phyloP scores from a whole-genome alignment of 2,329 filamentous ascomycete genomes.

The Diaporthe batatas region DNA sequence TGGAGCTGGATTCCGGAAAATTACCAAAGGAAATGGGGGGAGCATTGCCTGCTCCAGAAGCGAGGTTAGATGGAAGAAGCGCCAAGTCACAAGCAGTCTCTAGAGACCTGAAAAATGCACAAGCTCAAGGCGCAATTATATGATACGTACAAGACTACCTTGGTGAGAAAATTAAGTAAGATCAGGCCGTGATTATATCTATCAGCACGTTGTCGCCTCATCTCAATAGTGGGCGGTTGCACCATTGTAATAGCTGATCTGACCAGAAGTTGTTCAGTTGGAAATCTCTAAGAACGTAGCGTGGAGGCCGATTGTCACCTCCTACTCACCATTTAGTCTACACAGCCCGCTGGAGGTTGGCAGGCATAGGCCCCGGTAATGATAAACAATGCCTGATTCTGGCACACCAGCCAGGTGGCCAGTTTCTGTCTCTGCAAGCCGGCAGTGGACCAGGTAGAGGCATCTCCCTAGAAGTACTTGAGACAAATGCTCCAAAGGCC shows the following conservation, averaged over 20 bases:
- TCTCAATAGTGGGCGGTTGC: constrained; percentile 40
- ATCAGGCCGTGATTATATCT: background rate
- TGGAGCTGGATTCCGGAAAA: constrained; percentile 75
- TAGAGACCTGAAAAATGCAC: background rate
- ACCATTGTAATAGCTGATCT: constrained; percentile 60
- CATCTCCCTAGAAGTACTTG: constrained; percentile 72
- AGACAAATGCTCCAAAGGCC: constrained; percentile 67
- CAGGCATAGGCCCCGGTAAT: constrained; percentile 72
- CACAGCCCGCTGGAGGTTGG: constrained; percentile 68
- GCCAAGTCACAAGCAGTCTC: background rate
- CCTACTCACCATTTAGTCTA: constrained; percentile 68
- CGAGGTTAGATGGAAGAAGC: background rate
- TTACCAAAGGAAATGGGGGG: constrained; percentile 83
- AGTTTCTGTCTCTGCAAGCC: constrained; percentile 66
- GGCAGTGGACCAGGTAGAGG: constrained; percentile 65
- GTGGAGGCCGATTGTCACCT: background rate
- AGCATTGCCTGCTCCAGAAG: constrained; percentile 84
- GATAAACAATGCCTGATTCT: constrained; percentile 64
- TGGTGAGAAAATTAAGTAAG: too few species aligned
- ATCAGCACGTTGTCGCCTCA: background rate
- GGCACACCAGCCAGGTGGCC: constrained; percentile 71
- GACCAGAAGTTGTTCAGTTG: constrained; percentile 10
- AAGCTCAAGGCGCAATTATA: background rate
- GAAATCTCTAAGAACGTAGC: constrained; percentile 2
- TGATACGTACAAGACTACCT: background rate